These are phyloP conservation scores for Arxiozyma slooffiae DNA, from an alignment of 1,139 yeast species.

Conservation along the genomic window DNA sequence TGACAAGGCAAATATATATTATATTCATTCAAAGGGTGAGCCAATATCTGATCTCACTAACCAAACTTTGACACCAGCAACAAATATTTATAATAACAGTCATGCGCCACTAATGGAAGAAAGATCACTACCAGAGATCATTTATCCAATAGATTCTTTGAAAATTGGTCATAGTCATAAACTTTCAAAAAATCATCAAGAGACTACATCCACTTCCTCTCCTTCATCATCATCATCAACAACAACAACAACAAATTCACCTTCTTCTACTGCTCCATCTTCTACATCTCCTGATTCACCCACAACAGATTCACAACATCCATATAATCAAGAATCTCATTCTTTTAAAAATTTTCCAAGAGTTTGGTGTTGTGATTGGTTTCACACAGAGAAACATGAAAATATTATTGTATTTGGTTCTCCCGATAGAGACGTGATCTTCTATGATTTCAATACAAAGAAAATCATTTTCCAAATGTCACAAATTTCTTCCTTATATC, in stretches of 20 bases:
- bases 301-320: neutral
- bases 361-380: slow-evolving; percentile 66
- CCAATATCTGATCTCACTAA: slow-evolving; percentile 12
- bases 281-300: neutral
- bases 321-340: slow-evolving; percentile 6
- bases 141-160: slow-evolving; percentile 21
- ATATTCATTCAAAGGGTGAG: slow-evolving; percentile 35
- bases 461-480: slow-evolving; percentile 30
- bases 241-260: neutral
- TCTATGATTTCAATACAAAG: slow-evolving; percentile 43
- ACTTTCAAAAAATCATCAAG: neutral
- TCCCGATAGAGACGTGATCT: slow-evolving; percentile 62
- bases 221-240: neutral
- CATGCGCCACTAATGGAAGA: neutral
- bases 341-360: slow-evolving; percentile 21
- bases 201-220: neutral
- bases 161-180: slow-evolving; percentile 9
- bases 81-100: neutral
- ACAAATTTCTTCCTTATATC: neutral
- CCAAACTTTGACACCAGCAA: slow-evolving; percentile 7
- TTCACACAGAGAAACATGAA: slow-evolving; percentile 36
- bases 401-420: slow-evolving; percentile 62
- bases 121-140: slow-evolving; percentile 15
- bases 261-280: neutral
- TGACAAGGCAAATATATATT: slow-evolving; percentile 59